Percentiles rank a stretch among this genome's conserved stretches.
phyloP scores from a whole-genome alignment of 2,329 filamentous ascomycete species.

The Phialocephala sp. region DNA sequence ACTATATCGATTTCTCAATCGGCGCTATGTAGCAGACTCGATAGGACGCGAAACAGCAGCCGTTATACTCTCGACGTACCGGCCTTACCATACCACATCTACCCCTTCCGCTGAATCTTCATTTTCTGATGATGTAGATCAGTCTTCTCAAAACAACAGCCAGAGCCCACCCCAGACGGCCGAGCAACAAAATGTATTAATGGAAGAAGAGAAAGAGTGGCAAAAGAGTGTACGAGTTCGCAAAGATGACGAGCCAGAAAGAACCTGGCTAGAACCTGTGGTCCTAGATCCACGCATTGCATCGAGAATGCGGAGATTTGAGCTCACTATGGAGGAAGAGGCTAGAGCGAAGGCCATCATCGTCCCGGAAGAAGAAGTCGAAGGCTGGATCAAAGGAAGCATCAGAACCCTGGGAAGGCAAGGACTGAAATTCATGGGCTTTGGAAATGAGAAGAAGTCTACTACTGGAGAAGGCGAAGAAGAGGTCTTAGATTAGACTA shows the following conservation, averaged over 20 bases:
- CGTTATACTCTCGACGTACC: constrained; percentile 69
- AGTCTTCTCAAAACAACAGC: constrained; percentile 35
- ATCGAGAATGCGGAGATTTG: constrained; percentile 80
- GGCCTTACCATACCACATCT: constrained; percentile 50
- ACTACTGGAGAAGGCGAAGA: constrained; percentile 25
- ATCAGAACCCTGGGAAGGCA: constrained; percentile 54
- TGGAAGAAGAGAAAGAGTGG: constrained; percentile 80
- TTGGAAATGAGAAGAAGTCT: constrained; percentile 32
- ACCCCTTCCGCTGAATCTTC: constrained; percentile 42
- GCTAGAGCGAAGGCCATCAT: constrained; percentile 65
- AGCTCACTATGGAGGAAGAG: constrained; percentile 72
- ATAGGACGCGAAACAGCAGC: constrained; percentile 89
- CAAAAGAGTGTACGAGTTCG: constrained; percentile 75
- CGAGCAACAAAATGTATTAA: constrained; percentile 70
- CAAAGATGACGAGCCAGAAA: constrained; percentile 62
- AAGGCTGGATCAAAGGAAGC: constrained; percentile 70
- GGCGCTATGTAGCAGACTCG: constrained; percentile 81
- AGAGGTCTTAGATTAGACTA: constrained; percentile 5
- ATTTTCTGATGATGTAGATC: constrained; percentile 36
- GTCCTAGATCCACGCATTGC: constrained; percentile 78
- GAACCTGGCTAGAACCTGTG: constrained; percentile 77
- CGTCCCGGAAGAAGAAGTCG: constrained; percentile 70
- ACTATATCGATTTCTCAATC: constrained; percentile 86
- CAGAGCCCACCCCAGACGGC: constrained; percentile 36
- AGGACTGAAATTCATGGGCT: constrained; percentile 32